These are phyloP conservation scores for Diaporthe vexans DNA, from an alignment of 2,329 filamentous ascomycete genomes.

Conservation along the genomic window DNA sequence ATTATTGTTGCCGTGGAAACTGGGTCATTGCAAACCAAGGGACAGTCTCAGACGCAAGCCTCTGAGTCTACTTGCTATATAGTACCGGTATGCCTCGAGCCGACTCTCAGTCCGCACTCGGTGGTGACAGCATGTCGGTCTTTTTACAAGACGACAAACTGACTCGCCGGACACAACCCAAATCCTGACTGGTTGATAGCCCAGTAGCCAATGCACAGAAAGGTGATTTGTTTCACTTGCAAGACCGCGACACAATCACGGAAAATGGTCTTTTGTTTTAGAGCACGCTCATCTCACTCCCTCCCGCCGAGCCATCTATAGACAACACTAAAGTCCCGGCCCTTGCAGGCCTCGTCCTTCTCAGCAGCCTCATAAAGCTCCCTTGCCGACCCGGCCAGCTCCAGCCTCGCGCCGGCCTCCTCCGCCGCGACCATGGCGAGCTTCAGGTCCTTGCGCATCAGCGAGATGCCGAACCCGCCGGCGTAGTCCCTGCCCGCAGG, in stretches of 20 bases:
- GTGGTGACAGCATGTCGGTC: not conserved
- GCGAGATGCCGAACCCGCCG: conserved; percentile 81
- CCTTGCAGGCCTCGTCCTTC: conserved; percentile 71
- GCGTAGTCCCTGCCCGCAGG: conserved; percentile 83
- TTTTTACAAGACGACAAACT: not conserved
- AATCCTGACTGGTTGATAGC: not conserved
- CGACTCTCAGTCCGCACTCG: not conserved
- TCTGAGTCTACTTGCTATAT: not conserved
- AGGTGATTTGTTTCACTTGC: not conserved
- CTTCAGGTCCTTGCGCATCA: conserved; percentile 86
- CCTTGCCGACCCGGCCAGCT: conserved; percentile 73
- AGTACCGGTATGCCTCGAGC: too few species aligned
- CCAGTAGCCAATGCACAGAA: not conserved
- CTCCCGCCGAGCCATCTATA: conserved; percentile 78
- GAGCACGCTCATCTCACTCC: conserved; percentile 50
- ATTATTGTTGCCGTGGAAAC: too few species aligned
- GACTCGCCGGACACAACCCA: not conserved
- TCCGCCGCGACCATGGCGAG: conserved; percentile 80
- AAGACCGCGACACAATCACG: not conserved
- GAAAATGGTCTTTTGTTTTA: not conserved
- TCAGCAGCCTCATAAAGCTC: conserved; percentile 78
- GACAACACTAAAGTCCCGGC: conserved; percentile 85
- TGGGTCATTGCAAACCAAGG: too few species aligned
- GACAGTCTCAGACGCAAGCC: not conserved
- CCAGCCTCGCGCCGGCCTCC: conserved; percentile 76